These are phyloP conservation scores for Brassica hybrid DNA, from an alignment of 441 rosid species.

Conservation along the genomic window DNA sequence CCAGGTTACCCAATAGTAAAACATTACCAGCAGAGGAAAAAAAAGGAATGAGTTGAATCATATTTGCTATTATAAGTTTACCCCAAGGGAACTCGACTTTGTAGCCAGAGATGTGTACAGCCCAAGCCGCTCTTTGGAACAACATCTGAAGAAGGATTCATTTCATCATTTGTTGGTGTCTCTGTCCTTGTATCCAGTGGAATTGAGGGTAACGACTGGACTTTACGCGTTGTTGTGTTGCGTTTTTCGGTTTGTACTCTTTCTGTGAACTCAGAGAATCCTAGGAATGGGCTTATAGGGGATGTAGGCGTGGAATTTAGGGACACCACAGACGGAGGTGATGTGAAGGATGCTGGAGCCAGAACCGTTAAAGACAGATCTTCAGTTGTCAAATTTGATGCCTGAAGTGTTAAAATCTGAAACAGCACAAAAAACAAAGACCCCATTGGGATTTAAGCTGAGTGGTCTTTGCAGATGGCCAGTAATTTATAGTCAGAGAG, in stretches of 20 bases:
- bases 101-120: slow-evolving; percentile 96
- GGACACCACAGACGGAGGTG: slow-evolving; percentile 90
- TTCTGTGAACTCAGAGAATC: slow-evolving; percentile 63
- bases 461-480: no score
- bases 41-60: slow-evolving; percentile 1
- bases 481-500: neutral
- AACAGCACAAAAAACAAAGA: slow-evolving; percentile 4
- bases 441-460: neutral
- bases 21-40: slow-evolving; percentile 20
- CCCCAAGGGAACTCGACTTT: slow-evolving; percentile 99
- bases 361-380: slow-evolving; percentile 94
- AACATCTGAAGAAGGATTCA: slow-evolving; percentile 58
- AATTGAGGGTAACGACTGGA: slow-evolving; percentile 37
- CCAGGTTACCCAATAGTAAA: slow-evolving; percentile 29
- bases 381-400: slow-evolving; percentile 91
- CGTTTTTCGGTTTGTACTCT: slow-evolving; percentile 51
- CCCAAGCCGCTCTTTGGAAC: slow-evolving; percentile 73
- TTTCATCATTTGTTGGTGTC: slow-evolving; percentile 43
- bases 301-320: slow-evolving; percentile 76
- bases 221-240: slow-evolving; percentile 40
- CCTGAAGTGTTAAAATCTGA: slow-evolving; percentile 95
- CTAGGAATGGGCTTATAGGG: slow-evolving; percentile 69
- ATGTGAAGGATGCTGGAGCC: slow-evolving; percentile 90
- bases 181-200: slow-evolving; percentile 54
- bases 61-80: slow-evolving; percentile 43